Evolutionary conservation across 139 green algal species (phyloP).

Genomic region (Chlamydomonas incerta): DNA sequence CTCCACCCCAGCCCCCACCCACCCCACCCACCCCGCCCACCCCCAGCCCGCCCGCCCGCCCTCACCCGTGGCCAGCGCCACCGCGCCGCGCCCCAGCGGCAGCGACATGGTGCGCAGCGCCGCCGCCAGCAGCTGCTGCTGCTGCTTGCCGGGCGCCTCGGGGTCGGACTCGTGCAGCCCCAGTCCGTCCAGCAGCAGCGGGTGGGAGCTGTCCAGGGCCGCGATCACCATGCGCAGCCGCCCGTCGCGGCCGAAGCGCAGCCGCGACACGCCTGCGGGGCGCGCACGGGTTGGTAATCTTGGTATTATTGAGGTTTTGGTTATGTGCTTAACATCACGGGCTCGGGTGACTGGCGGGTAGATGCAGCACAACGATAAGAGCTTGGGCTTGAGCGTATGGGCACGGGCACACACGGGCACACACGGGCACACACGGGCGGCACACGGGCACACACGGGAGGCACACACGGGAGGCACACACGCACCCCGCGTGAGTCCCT

Average conservation of each 20-base stretch:
- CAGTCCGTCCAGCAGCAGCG: slow-evolving; percentile 15
- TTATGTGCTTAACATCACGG: too few species aligned
- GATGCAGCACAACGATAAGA: too few species aligned
- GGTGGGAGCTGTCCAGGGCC: slow-evolving; percentile 46
- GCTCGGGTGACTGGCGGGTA: too few species aligned
- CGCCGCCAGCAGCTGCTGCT: slow-evolving; percentile 73
- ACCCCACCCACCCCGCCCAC: neutral
- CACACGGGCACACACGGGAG: too few species aligned
- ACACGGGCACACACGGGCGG: too few species aligned
- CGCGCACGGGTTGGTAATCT: too few species aligned
- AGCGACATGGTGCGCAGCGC: slow-evolving; percentile 85
- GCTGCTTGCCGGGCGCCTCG: slow-evolving; percentile 51
- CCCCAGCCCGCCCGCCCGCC: too few species aligned
- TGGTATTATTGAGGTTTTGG: too few species aligned
- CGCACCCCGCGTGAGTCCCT: slow-evolving; percentile 46
- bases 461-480: too few species aligned
- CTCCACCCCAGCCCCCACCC: neutral
- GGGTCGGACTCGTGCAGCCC: slow-evolving; percentile 36
- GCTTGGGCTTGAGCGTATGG: too few species aligned
- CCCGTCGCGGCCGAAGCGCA: slow-evolving; percentile 83
- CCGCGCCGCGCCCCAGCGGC: slow-evolving; percentile 83
- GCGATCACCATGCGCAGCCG: slow-evolving; percentile 75
- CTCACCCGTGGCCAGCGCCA: slow-evolving; percentile 80
- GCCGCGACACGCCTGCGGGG: slow-evolving; percentile 34
- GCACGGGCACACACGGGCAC: too few species aligned